Base-by-base conservation (phyloP, 2,329 filamentous ascomycete species). In the Ophiostoma himal-ulmi region DNA sequence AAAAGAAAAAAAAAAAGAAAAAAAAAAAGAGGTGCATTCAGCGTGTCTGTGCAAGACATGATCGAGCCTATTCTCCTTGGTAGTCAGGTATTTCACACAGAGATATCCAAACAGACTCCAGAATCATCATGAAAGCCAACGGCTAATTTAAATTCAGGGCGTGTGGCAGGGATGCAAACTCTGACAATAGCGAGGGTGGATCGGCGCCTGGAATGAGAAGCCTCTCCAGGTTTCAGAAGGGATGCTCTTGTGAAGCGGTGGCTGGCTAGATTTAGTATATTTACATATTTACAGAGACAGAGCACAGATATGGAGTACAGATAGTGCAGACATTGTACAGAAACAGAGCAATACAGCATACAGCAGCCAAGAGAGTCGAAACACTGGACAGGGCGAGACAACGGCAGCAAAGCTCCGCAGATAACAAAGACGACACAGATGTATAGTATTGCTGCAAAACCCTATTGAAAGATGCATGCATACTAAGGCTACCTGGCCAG, bases 201-300 rank as follows among this genome's bases (percentile, higher is more conserved):
- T 48, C 62, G 7, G 44, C 34, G 14, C 20, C 62, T 71, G 67
- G 67, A 67, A 71, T 60, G 70, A 71, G 67, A 62, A 69, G 62
- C 60, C 67, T 64, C 64, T 54, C 70, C 70, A 34, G 70, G 70
- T 71, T 71, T 69, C 67, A 69, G 54, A 66, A 37, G 48, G 41
- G 39, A 34, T 48, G 14, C 41, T 20, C 41, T 20, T 20, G 44
- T 48, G 17, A 44, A 39, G n/a, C 68, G 34, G 66, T 65, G 66
- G 69, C 67, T 70, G 65, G 69, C 66, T 60, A 30, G 30, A 30
- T 3, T 30, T 30, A 30, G 30, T 30, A 30, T 30, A 30, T 30
- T 30, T 30, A 30, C 30, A 30, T 30, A 30, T 30, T 30, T 30
- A 3, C 30, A 30, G 30, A 30, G 30, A 30, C 37, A 39, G 20